These are phyloP conservation scores for Echium plantagineum DNA, from an alignment of 257 asterid species.

Conservation along the genomic window DNA sequence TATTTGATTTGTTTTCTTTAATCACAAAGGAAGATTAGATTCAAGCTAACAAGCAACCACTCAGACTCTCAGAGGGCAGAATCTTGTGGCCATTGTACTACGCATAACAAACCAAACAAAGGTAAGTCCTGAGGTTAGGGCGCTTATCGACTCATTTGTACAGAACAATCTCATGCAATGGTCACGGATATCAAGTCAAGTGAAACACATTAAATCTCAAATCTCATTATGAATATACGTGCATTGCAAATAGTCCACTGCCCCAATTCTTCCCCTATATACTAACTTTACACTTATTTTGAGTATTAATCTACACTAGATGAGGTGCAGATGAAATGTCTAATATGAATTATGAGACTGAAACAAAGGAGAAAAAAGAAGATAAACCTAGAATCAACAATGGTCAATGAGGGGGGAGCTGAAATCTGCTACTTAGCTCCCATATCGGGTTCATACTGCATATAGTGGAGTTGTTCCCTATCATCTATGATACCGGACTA, in stretches of 20 bases:
- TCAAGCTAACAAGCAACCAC: too few species aligned
- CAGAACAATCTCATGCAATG: too few species aligned
- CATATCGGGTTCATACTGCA: background rate
- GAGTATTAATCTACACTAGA: slow-evolving; percentile 4
- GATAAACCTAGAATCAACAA: background rate
- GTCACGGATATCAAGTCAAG: too few species aligned
- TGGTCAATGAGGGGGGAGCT: background rate
- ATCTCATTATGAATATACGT: too few species aligned
- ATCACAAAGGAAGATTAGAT: too few species aligned
- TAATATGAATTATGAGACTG: background rate
- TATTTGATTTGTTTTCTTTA: too few species aligned
- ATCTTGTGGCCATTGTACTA: too few species aligned
- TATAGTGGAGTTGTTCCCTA: background rate
- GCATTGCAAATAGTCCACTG: background rate
- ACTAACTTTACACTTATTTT: slow-evolving; percentile 9
- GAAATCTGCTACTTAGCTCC: background rate
- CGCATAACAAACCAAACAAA: too few species aligned
- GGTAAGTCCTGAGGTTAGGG: too few species aligned
- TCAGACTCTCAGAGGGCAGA: too few species aligned
- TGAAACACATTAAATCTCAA: background rate
- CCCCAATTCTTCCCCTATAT: slow-evolving; percentile 6
- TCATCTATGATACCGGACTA: slow-evolving; percentile 15
- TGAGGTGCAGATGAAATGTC: background rate
- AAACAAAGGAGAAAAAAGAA: background rate
- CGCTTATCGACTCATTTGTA: too few species aligned